Conservation (phyloP, 1,139 yeast species). For the Zygoascus meyerae region DNA sequence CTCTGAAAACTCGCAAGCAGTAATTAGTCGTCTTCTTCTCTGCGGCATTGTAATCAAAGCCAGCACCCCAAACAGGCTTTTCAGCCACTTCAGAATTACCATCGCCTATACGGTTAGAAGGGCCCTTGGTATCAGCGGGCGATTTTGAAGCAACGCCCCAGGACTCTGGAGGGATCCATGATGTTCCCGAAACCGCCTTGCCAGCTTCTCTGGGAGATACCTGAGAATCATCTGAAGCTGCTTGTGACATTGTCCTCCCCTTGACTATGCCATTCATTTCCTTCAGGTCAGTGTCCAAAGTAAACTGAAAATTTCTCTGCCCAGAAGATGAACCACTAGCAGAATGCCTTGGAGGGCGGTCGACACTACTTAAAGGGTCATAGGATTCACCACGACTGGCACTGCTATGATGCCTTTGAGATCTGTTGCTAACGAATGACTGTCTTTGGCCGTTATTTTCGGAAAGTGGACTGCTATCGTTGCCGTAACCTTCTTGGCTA, state of each 20-base stretch:
- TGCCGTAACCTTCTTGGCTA: not conserved
- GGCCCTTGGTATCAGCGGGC: constrained; percentile 16
- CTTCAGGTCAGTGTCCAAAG: constrained; percentile 43
- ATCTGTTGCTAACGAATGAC: constrained; percentile 1
- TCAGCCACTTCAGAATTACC: constrained; percentile 12
- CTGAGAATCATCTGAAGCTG: constrained; percentile 11
- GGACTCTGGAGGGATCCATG: constrained; percentile 71
- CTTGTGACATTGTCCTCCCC: constrained; percentile 10
- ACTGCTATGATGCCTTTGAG: not conserved
- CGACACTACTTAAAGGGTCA: not conserved
- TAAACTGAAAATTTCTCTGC: constrained; percentile 12
- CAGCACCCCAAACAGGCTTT: constrained; percentile 15
- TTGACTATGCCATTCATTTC: constrained; percentile 50
- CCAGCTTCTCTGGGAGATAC: constrained; percentile 11
- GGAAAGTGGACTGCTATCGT: not conserved
- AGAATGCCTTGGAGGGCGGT: not conserved
- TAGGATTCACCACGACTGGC: not conserved
- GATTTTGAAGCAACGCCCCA: constrained; percentile 51
- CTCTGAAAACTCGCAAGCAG: constrained; percentile 65
- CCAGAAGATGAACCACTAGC: not conserved
- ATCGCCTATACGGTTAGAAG: constrained; percentile 10
- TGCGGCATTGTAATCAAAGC: constrained; percentile 14
- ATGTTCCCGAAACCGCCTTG: constrained; percentile 14
- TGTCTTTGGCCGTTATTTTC: not conserved
- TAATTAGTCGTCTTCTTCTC: constrained; percentile 26